Evolutionary conservation across 192 early-diverging fungal genomes (phyloP), one percentile per base, ranked within the genome.

Genomic region (Mortierella claussenii): DNA sequence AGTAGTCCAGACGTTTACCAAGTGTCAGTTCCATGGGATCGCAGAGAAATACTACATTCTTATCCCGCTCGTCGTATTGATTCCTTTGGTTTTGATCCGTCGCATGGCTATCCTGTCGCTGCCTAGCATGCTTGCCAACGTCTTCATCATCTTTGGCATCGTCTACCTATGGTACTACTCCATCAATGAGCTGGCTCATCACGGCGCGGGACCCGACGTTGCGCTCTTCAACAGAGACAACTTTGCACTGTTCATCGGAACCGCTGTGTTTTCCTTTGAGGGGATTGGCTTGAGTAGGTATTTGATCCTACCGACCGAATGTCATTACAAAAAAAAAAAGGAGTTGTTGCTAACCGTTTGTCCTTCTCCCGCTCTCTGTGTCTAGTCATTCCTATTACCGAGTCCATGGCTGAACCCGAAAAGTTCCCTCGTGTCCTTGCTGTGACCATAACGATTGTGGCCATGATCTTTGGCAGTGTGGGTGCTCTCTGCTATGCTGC

Each of bases 71-170:
- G 67, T 91, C 11, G 80, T 93, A 18, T 86, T 94, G 64, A 80
- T 89, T 20, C 91, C 91, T 23, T 69, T 93, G 23, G 80, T 89
- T 40, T 81, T 90, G 81, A 87, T 93, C 27, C 85, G 91, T 28
- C 81, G 81, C 50, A 89, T 93, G 82, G 80, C 84, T 4, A 30
- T 69, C 20, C 60, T 85, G 8, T 86, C 86, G 0, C 55, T 87
- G 36, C 82, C 86, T 18, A 86, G 87, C 24, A 86, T 93, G 43
- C 55, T 92, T 28, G 92, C 91, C 49, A 91, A 94, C 67, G 70
- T 92, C 10, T 91, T 90, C 59, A 93, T 94, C 52, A 70, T 92
- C 30, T 60, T 87, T 68, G 92, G 92, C n/a, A 79, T 94, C 7
- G 69, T 83, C n/a, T 87, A 87, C 62, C 84, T 93, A 18, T 83